Conservation (phyloP, 108 stramenopile species). For the Cyclotella choctawhatcheeana region DNA sequence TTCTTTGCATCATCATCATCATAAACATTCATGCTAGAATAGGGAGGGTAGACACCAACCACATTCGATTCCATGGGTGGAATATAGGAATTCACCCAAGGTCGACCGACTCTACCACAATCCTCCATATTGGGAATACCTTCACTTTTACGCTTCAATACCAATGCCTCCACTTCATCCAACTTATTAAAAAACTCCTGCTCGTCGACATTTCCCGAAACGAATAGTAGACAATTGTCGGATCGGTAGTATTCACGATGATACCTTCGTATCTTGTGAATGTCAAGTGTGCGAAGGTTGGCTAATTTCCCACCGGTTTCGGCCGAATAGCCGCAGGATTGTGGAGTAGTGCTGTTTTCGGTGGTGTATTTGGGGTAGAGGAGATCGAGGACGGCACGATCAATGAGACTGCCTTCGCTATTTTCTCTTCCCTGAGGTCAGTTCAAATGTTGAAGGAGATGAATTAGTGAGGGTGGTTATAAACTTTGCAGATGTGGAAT, state of each 20-base stretch:
- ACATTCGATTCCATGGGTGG: constrained; percentile 33
- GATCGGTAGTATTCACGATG: constrained; percentile 51
- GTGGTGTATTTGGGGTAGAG: constrained; percentile 37
- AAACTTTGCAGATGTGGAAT: no score
- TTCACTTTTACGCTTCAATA: constrained; percentile 22
- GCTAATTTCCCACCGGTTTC: constrained; percentile 53
- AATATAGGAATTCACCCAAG: constrained; percentile 35
- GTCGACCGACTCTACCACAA: constrained; percentile 29
- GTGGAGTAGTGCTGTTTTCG: background rate
- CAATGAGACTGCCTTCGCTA: constrained; percentile 42
- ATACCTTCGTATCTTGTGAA: constrained; percentile 43
- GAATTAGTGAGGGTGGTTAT: background rate
- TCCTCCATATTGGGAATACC: background rate
- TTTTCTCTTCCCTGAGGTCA: constrained; percentile 45
- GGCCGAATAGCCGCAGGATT: constrained; percentile 40
- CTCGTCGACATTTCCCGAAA: constrained; percentile 46
- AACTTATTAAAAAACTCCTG: constrained; percentile 40
- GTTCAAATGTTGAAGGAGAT: background rate
- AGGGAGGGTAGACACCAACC: constrained; percentile 38
- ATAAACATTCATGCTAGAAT: background rate
- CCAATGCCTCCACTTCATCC: constrained; percentile 47
- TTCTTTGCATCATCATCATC: constrained; percentile 3
- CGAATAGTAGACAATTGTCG: constrained; percentile 40
- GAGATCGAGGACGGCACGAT: constrained; percentile 40
- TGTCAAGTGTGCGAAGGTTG: constrained; percentile 38